Evolutionary conservation across 2,329 filamentous ascomycete genomes (phyloP).

Genomic region (Colletotrichum eremochloae): DNA sequence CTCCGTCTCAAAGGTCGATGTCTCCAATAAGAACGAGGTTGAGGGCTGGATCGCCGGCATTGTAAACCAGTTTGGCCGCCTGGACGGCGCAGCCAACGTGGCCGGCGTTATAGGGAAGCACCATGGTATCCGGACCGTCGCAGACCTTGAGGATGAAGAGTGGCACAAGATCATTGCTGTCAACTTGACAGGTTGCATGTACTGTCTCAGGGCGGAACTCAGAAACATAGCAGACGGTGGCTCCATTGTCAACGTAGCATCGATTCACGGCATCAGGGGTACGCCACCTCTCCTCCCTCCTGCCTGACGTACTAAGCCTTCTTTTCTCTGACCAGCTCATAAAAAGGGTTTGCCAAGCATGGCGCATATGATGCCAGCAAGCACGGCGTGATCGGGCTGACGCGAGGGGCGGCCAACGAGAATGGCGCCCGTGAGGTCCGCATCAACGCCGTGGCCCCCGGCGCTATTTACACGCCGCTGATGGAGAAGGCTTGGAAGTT

Average conservation of each 20-base stretch:
- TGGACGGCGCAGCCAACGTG: constrained; percentile 68
- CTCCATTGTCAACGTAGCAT: constrained; percentile 71
- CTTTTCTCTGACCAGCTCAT: constrained; percentile 25
- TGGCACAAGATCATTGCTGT: constrained; percentile 63
- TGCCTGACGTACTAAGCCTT: neutral
- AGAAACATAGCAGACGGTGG: constrained; percentile 61
- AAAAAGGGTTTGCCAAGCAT: constrained; percentile 50
- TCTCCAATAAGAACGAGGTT: constrained; percentile 61
- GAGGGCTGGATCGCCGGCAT: constrained; percentile 63
- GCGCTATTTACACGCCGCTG: constrained; percentile 62
- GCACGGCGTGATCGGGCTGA: constrained; percentile 54
- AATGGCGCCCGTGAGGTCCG: constrained; percentile 59
- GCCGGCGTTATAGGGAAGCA: constrained; percentile 64
- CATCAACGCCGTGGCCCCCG: constrained; percentile 62
- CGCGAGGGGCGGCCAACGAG: constrained; percentile 54
- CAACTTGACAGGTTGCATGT: constrained; percentile 66
- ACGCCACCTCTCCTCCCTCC: constrained; percentile 23
- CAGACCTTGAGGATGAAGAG: constrained; percentile 59
- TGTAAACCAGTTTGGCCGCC: constrained; percentile 63
- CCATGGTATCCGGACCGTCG: constrained; percentile 55
- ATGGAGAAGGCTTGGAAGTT: constrained; percentile 59
- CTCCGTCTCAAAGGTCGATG: constrained; percentile 58
- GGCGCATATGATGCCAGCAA: constrained; percentile 57
- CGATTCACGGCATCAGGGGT: constrained; percentile 61
- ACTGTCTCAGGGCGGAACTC: constrained; percentile 62